Percentiles rank a stretch among this genome's conserved stretches.
Evolutionary conservation across 1,284 basidiomycete genomes (phyloP).

Genomic region (Ustilago vetiveriae): DNA sequence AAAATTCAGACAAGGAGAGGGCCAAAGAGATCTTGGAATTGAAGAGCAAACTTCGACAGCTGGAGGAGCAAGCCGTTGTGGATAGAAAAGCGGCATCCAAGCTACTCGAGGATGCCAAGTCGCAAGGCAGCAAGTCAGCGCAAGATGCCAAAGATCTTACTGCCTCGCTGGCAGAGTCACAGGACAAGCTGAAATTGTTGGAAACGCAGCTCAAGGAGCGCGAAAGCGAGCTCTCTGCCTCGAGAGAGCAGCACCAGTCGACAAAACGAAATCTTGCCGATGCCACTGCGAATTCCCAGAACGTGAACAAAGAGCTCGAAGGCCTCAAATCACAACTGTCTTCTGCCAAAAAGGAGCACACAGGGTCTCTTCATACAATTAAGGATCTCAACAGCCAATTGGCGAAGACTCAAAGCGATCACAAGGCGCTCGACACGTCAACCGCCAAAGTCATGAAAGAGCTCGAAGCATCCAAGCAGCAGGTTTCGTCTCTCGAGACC

Average conservation of each 20-base stretch:
- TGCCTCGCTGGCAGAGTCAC: conserved; percentile 16
- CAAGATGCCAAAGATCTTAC: conserved; percentile 13
- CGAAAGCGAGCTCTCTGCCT: conserved; percentile 8
- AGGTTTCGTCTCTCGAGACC: conserved; percentile 7
- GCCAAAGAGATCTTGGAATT: conserved; percentile 22
- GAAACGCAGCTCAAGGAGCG: conserved; percentile 23
- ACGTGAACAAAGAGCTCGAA: conserved; percentile 20
- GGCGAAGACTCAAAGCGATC: conserved; percentile 16
- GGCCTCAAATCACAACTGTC: conserved; percentile 6
- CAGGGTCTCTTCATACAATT: conserved; percentile 16
- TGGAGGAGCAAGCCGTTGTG: conserved; percentile 14
- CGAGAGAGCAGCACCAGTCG: conserved; percentile 10
- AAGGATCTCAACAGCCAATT: conserved; percentile 23
- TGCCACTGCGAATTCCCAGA: conserved; percentile 9
- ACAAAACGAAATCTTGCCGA: conserved; percentile 11
- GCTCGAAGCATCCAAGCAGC: conserved; percentile 27
- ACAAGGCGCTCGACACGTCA: conserved; percentile 21
- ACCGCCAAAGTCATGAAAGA: conserved; percentile 13
- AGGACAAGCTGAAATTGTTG: conserved; percentile 10
- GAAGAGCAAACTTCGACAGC: conserved; percentile 27
- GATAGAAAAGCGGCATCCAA: conserved; percentile 14
- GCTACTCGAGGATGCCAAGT: conserved; percentile 20
- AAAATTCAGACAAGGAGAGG: conserved; percentile 17
- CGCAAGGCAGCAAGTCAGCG: conserved; percentile 17
- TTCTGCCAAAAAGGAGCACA: conserved; percentile 8